Evolutionary conservation across 2,329 filamentous ascomycete genomes (phyloP).

Genomic region (Thielaviopsis ethacetica): DNA sequence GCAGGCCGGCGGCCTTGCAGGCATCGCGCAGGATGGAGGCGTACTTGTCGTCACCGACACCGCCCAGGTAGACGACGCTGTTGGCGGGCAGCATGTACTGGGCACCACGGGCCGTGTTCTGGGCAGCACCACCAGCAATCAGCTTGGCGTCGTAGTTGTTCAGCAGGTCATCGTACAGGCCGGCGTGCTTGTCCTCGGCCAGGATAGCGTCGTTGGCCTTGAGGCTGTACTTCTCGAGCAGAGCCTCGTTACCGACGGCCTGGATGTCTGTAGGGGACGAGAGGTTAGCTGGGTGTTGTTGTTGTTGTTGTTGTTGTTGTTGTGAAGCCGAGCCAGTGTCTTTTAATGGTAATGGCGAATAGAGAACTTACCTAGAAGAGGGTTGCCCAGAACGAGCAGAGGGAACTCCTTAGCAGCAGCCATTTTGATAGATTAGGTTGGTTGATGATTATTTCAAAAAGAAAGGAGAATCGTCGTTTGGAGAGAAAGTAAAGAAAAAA

Average conservation of each 20-base stretch:
- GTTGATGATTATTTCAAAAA: not conserved
- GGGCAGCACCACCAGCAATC: conserved; percentile 88
- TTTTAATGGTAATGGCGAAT: not conserved
- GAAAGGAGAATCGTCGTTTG: not conserved
- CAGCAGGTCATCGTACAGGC: conserved; percentile 83
- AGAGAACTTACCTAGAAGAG: conserved; percentile 65
- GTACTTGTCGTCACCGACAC: conserved; percentile 92
- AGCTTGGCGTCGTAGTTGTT: conserved; percentile 86
- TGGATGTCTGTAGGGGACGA: conserved; percentile 59
- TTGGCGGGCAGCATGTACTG: conserved; percentile 87
- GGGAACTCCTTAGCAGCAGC: conserved; percentile 62
- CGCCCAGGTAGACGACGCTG: conserved; percentile 85
- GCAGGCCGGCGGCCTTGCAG: conserved; percentile 72
- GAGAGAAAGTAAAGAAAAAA: not conserved
- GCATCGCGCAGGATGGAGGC: conserved; percentile 75
- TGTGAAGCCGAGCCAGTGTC: not conserved
- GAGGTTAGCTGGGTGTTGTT: conserved; percentile 7
- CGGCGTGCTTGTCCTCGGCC: conserved; percentile 77
- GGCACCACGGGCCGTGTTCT: conserved; percentile 92
- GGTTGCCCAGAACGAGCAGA: conserved; percentile 91
- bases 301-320: no score
- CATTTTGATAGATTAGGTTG: conserved; percentile 34
- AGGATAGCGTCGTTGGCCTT: conserved; percentile 98
- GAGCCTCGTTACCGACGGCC: conserved; percentile 61
- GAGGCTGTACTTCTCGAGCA: conserved; percentile 82